phyloP scores from a whole-genome alignment of 148 eudicot genomes.

The Rhododendron ovatum region DNA sequence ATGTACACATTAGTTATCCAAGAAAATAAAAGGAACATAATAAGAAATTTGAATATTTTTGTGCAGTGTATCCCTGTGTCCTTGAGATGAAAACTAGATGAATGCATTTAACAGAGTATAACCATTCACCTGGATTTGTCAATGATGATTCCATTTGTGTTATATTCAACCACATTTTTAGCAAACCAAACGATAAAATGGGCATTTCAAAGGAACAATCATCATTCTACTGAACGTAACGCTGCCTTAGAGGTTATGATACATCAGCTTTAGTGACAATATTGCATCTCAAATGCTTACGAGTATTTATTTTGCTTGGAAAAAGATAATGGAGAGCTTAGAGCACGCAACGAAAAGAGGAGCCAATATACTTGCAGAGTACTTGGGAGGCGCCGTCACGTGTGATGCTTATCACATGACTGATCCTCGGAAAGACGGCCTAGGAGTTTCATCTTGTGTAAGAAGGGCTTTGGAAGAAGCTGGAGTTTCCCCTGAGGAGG shows the following conservation, averaged over 20 bases:
- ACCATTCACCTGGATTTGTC: background rate
- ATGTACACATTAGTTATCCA: background rate
- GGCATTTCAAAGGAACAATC: background rate
- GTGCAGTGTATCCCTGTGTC: background rate
- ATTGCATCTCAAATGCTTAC: background rate
- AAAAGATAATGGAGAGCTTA: slow-evolving; percentile 49
- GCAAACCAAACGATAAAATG: background rate
- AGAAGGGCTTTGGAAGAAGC: slow-evolving; percentile 39
- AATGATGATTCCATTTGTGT: background rate
- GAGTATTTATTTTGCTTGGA: background rate
- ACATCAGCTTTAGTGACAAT: background rate
- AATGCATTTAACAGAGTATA: background rate
- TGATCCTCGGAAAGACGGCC: slow-evolving; percentile 52
- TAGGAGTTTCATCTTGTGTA: slow-evolving; percentile 54
- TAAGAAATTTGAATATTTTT: background rate
- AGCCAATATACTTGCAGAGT: slow-evolving; percentile 57
- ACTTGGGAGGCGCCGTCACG: slow-evolving; percentile 51
- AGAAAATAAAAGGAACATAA: background rate
- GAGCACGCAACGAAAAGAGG: slow-evolving; percentile 54
- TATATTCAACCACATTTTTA: background rate
- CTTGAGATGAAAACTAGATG: background rate
- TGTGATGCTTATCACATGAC: slow-evolving; percentile 68
- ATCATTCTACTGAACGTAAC: background rate
- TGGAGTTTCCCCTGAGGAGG: slow-evolving; percentile 57
- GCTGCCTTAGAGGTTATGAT: background rate